Conservation (phyloP, 2,329 filamentous ascomycete species). For the Hirsutella thompsonii region DNA sequence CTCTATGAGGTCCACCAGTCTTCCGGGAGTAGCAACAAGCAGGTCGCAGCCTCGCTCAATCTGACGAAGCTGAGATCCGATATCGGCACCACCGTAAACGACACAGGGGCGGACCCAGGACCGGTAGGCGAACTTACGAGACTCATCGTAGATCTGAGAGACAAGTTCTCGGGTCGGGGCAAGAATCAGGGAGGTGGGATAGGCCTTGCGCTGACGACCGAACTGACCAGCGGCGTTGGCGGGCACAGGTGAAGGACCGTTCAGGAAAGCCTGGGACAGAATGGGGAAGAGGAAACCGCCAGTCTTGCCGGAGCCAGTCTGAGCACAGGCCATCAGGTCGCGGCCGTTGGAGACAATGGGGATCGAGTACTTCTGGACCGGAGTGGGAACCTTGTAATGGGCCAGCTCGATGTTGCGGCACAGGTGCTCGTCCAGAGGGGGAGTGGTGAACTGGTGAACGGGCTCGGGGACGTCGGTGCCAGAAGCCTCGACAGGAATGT, state of each 20-base stretch:
- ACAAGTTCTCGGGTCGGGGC: constrained; percentile 97
- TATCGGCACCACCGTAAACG: constrained; percentile 97
- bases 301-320: constrained; percentile 99
- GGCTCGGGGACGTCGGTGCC: constrained; percentile 88
- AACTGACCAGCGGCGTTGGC: constrained; percentile 56
- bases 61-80: constrained; percentile 93
- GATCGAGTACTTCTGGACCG: constrained; percentile 98
- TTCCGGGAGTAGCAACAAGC: constrained; percentile 90
- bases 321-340: constrained; percentile 98
- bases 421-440: constrained; percentile 88
- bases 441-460: constrained; percentile 81
- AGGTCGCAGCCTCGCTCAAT: constrained; percentile 97
- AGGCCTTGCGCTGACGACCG: constrained; percentile 92
- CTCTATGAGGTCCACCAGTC: constrained; percentile 96
- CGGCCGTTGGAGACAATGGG: constrained; percentile 97
- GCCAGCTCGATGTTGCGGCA: constrained; percentile 87
- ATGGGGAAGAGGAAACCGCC: constrained; percentile 99
- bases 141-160: constrained; percentile 95
- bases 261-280: constrained; percentile 90
- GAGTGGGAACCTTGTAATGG: constrained; percentile 89
- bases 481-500: constrained; percentile 96
- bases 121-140: constrained; percentile 96
- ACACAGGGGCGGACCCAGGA: constrained; percentile 98
- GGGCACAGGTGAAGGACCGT: constrained; percentile 64
- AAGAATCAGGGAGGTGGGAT: constrained; percentile 89